A percentile compares a stretch with the other conserved stretches of the same genome.
These are phyloP conservation scores for Ulmus americana DNA, from an alignment of 331 rosid species.

Conservation along the genomic window DNA sequence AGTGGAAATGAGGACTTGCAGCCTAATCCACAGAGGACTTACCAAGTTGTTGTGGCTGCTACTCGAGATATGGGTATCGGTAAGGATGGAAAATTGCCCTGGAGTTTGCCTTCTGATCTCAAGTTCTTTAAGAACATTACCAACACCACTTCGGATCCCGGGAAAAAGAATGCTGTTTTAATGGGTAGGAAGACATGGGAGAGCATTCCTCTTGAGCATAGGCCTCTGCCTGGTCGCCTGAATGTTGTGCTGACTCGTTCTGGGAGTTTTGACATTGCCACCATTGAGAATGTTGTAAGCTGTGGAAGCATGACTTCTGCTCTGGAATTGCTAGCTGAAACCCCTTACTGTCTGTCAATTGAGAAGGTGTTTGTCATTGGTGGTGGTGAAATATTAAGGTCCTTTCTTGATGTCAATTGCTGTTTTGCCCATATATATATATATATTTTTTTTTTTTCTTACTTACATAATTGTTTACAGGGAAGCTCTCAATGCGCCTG, in stretches of 20 bases:
- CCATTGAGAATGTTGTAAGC: slow-evolving; percentile 82
- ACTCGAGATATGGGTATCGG: slow-evolving; percentile 83
- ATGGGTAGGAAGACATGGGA: slow-evolving; percentile 99
- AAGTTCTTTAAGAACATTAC: slow-evolving; percentile 68
- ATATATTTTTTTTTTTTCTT: slow-evolving; percentile 11
- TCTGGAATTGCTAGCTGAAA: slow-evolving; percentile 75
- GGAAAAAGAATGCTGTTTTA: slow-evolving; percentile 74
- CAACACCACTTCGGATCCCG: slow-evolving; percentile 55
- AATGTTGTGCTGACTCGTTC: slow-evolving; percentile 93
- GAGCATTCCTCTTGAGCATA: slow-evolving; percentile 53
- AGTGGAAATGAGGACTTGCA: slow-evolving; percentile 28
- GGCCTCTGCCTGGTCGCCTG: slow-evolving; percentile 80
- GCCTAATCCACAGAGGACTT: slow-evolving; percentile 62
- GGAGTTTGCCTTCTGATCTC: slow-evolving; percentile 75
- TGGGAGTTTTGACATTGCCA: slow-evolving; percentile 85
- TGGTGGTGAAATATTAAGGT: slow-evolving; percentile 86
- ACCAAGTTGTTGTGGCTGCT: slow-evolving; percentile 87
- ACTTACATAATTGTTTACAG: slow-evolving; percentile 37
- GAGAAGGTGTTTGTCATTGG: slow-evolving; percentile 91
- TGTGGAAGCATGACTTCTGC: slow-evolving; percentile 89
- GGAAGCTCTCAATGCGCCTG: slow-evolving; percentile 78
- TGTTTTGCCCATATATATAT: slow-evolving; percentile 11
- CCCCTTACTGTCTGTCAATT: slow-evolving; percentile 88
- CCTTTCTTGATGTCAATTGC: slow-evolving; percentile 11
- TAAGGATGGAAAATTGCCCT: slow-evolving; percentile 77